Base-by-base conservation (phyloP, 352 stramenopile species). In the Hyaloperonospora brassicae region DNA sequence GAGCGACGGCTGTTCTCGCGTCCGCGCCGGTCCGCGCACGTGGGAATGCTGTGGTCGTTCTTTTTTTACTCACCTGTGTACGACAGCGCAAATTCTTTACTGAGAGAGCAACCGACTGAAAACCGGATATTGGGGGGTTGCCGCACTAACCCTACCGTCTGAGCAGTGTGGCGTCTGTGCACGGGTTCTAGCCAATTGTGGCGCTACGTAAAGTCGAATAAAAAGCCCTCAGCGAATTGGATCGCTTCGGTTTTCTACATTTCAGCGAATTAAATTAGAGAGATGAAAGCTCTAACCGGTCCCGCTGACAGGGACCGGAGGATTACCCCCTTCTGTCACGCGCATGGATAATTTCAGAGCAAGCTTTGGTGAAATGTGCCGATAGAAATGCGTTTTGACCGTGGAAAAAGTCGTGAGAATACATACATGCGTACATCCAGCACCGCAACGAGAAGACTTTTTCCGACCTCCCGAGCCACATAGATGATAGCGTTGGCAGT, bases 31-130 rank as follows among this genome's bases (percentile, higher is more conserved):
- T n/a, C 23, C 2, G 13, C 39, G 22, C 11, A 24, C 39, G n/a
- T 5, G 22, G n/a, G n/a, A n/a, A n/a, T 66, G 40, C 48, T 36
- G 51, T 54, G 63, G 54, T 45, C 57, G 43, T n/a, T 38, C 34
- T 36, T 51, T 6, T 45, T 44, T 42, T 23, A 57, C 60, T 50
- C 13, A 25, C 23, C 39, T 57, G 60, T 31, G 9, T 11, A 23
- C 50, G 52, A 55, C 44, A 48, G 46, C 46, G 65, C 65, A 73
- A 70, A 73, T 73, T 73, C 61, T 73, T 50, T 62, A 70, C 35
- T 73, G 65, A 59, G 42, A 44, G 27, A 38, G 42, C 47, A 61
- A 57, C 24, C 24, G 49, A 66, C 42, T 45, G 40, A 36, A 62
- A 31, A 31, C 27, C 27, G 27, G 27, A 31, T 31, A 31, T 31